Evolutionary conservation across 169 alveolate genomes (phyloP), one percentile per base, ranked within the genome.

Genomic region (Eimeria acervulina): DNA sequence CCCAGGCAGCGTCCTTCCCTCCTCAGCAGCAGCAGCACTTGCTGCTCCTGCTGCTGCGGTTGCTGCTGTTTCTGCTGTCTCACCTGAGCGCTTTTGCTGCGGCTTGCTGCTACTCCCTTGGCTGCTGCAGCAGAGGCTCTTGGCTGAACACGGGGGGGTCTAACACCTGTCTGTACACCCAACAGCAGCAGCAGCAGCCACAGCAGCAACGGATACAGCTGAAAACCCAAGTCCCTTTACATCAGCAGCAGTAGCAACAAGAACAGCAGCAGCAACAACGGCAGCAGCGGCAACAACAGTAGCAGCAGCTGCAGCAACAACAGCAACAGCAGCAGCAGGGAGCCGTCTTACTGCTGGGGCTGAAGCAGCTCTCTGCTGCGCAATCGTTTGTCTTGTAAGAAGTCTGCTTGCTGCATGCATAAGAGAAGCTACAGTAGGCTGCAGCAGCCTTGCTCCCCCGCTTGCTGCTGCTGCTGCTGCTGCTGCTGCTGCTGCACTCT

Each of bases 81-180:
- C 19, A 78, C 88, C 63, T 78, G 88, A 40, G 88, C 88, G 38
- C 88, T 78, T 10, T 78, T 36, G 88, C 88, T 78, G 8, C 88
- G 55, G 36, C 23, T 15, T 42, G 63, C 88, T 78, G 88, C 59
- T 21, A 61, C 21, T 7, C 63, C 63, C 44, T 72, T 72, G 15
- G 83, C 47, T 13, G 83, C 47, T 3, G 47, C 83, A n/a, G 83
- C n/a, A 72, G 83, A 72, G 21, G 42, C 3, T n/a, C 83, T 13
- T 72, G 83, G 13, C 15, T 38, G 83, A 3, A 42, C 21, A 6
- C 83, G 4, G 2, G 21, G 28, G 10, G 83, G 83, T 13, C 26
- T 19, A 5, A 2, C 47, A 2, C 33, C 47, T 26, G 52, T 19
- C 83, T 72, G 83, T 31, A 36, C 52, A 28, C 74, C 47, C 42